Evolutionary conservation across 768 basidiomycete genomes (phyloP), one percentile per base, ranked within the genome.

Genomic region (Coprinopsis marcescibilis): DNA sequence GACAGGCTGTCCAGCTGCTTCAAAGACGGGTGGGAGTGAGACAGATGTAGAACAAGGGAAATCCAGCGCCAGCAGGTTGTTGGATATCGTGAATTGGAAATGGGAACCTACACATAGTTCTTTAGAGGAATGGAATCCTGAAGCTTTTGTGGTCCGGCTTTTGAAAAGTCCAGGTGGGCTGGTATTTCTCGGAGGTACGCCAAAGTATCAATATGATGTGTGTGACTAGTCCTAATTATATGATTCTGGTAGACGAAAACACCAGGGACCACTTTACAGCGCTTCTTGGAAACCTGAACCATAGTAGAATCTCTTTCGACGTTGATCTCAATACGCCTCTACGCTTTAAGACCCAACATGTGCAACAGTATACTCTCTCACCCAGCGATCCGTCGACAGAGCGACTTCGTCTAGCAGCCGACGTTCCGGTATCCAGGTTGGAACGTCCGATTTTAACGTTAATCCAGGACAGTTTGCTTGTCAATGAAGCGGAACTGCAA

Each of bases 51-150:
- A 52, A 5, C 51, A 57, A 33, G 51, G 45, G 15, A 54, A 48
- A 24, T 52, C 57, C 4, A 54, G 60, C n/a, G 59, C 56, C 39
- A 56, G 59, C 15, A 52, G 61, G 24, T 45, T 64, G 35, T 53
- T 64, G 54, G 55, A 62, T 21, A 52, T 61, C 20, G 57, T 60
- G 55, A 64, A 60, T 50, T 64, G 59, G 60, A 58, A 51, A n/a
- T 63, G 63, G 63, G 52, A 46, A 13, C 63, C 63, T 4, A 48
- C 57, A 29, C n/a, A 35, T 6, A 61, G 61, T 7, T 32, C 51
- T 38, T 26, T 64, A 47, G 49, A 45, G 37, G 42, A 49, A n/a
- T 64, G 57, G 55, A 52, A 64, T 21, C 52, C 61, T 20, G 63
- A 63, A 23, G 60, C 61, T 8, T 63, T 64, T 48, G 57, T 60